Conservation (phyloP, 768 basidiomycete species). For the Boletus edulis region DNA sequence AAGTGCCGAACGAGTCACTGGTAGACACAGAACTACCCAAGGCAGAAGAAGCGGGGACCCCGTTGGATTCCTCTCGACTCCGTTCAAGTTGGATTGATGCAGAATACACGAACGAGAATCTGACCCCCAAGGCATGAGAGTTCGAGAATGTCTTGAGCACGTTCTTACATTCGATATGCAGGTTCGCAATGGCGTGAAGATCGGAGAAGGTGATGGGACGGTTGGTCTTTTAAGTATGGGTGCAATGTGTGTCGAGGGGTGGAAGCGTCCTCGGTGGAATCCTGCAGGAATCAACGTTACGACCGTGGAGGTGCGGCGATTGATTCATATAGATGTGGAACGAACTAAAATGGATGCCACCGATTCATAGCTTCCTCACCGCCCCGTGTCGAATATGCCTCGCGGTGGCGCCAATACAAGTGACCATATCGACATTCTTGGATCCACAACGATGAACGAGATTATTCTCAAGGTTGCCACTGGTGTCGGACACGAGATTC, state of each 20-base stretch:
- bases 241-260: constrained; percentile 96
- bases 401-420: constrained; percentile 91
- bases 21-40: constrained; percentile 46
- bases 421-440: constrained; percentile 85
- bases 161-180: constrained; percentile 17
- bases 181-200: constrained; percentile 82
- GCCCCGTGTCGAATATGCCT: constrained; percentile 65
- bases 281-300: constrained; percentile 83
- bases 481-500: constrained; percentile 71
- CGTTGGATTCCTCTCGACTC: constrained; percentile 47
- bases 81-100: constrained; percentile 83
- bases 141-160: not conserved
- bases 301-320: constrained; percentile 72
- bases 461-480: constrained; percentile 89
- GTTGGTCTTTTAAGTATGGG: constrained; percentile 83
- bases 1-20: constrained; percentile 60
- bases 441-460: constrained; percentile 81
- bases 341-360: constrained; percentile 3
- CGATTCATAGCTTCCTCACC: constrained; percentile 66
- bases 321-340: not conserved
- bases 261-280: constrained; percentile 89
- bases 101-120: constrained; percentile 65
- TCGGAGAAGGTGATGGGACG: constrained; percentile 96
- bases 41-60: constrained; percentile 39
- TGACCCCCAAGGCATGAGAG: constrained; percentile 50